Percentiles rank a stretch among this genome's conserved stretches.
Evolutionary conservation across 495 filamentous ascomycete species (phyloP).

Genomic region (Beverwykella pulmonaria): DNA sequence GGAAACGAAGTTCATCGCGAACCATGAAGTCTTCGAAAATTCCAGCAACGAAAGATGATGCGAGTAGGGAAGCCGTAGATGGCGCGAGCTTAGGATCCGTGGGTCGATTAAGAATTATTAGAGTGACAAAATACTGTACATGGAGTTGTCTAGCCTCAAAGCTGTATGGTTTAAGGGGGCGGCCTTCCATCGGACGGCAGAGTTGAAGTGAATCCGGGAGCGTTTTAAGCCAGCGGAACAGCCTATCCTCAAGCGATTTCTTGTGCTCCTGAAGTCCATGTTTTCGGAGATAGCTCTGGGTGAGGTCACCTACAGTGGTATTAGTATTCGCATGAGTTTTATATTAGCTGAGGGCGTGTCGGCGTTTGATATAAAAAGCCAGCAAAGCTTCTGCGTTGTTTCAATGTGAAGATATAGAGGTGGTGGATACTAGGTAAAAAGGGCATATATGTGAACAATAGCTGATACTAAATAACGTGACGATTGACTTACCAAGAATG

Average conservation of each 20-base stretch:
- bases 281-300: slow-evolving; percentile 33
- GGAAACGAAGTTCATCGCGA: slow-evolving; percentile 35
- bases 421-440: not conserved
- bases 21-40: slow-evolving; percentile 40
- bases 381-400: no score
- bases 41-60: slow-evolving; percentile 34
- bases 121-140: slow-evolving; percentile 33
- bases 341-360: no score
- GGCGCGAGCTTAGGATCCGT: slow-evolving; percentile 15
- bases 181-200: slow-evolving; percentile 15
- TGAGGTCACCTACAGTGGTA: slow-evolving; percentile 24
- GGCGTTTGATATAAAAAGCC: not conserved
- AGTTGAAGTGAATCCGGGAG: slow-evolving; percentile 30
- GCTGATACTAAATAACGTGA: not conserved
- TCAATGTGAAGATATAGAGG: no score
- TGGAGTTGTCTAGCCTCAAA: slow-evolving; percentile 37
- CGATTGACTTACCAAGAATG: slow-evolving; percentile 28
- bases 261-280: slow-evolving; percentile 29
- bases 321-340: not conserved
- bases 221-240: slow-evolving; percentile 36
- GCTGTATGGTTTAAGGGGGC: slow-evolving; percentile 30
- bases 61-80: slow-evolving; percentile 30
- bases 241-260: slow-evolving; percentile 22
- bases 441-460: not conserved
- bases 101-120: slow-evolving; percentile 30